phyloP scores from a whole-genome alignment of 345 rosid species.

The Abelmoschus esculentus region DNA sequence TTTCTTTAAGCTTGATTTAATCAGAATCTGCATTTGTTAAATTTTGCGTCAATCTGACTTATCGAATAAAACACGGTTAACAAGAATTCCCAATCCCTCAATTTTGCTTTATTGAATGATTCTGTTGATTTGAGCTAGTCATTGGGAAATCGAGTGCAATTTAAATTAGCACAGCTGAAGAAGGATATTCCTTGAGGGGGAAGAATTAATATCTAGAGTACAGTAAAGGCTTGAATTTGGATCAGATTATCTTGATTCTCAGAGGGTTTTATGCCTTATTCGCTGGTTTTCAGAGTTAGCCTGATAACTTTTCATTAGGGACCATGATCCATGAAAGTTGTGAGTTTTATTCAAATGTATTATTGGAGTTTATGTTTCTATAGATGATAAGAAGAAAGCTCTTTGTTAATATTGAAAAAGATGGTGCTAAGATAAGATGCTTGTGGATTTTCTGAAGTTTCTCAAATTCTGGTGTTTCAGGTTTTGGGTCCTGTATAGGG shows the following conservation, averaged over 20 bases:
- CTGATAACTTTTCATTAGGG: background rate
- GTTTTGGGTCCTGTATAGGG: slow-evolving; percentile 95
- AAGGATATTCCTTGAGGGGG: background rate
- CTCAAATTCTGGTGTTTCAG: slow-evolving; percentile 32
- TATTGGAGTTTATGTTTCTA: no score
- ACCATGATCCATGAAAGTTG: background rate
- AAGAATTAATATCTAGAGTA: background rate
- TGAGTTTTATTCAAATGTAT: background rate
- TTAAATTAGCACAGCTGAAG: background rate
- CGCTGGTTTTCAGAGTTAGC: background rate
- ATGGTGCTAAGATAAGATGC: background rate
- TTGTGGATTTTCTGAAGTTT: background rate
- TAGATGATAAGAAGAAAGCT: background rate
- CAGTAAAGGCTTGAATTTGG: background rate
- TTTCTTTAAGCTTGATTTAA: background rate
- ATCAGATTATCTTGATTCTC: background rate
- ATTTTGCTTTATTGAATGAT: background rate
- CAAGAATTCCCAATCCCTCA: background rate
- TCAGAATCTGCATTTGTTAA: background rate
- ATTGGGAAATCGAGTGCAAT: background rate
- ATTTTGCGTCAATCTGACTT: background rate
- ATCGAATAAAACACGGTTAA: background rate
- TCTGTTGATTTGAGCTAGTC: background rate
- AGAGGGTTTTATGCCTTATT: background rate
- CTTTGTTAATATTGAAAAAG: background rate